These are phyloP conservation scores for Lipomyces mesembrius DNA, from an alignment of 805 yeast genomes.

Conservation along the genomic window DNA sequence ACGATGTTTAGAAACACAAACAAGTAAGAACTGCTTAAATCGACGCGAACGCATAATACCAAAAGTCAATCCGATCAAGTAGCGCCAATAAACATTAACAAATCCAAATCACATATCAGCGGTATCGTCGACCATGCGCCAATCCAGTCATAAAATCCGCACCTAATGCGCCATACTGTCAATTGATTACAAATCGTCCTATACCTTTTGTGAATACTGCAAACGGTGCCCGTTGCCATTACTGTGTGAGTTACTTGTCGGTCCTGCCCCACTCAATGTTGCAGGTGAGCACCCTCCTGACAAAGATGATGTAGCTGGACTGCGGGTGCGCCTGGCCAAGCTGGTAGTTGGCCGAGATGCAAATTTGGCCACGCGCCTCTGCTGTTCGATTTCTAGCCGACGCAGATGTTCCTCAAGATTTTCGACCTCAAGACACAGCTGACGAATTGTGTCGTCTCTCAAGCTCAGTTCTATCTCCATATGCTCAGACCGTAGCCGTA, in stretches of 20 bases:
- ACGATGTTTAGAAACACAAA: neutral
- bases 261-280: neutral
- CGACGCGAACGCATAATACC: neutral
- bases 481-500: conserved; percentile 41
- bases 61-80: neutral
- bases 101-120: neutral
- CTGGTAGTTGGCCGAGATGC: conserved; percentile 29
- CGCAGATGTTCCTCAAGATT: conserved; percentile 45
- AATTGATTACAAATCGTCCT: neutral
- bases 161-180: neutral
- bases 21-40: neutral
- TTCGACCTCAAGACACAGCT: conserved; percentile 41
- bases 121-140: neutral
- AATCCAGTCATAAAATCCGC: neutral
- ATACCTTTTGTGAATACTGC: conserved; percentile 33
- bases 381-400: conserved; percentile 35
- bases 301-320: conserved; percentile 23
- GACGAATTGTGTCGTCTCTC: conserved; percentile 41
- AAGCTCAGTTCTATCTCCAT: conserved; percentile 43
- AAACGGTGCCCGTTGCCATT: conserved; percentile 26
- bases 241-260: neutral
- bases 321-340: conserved; percentile 25
- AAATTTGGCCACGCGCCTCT: conserved; percentile 29
- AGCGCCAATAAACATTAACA: neutral
- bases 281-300: conserved; percentile 28